Evolutionary conservation across 176 grass and related monocot species (phyloP).

Genomic region (Luzula sylvatica): DNA sequence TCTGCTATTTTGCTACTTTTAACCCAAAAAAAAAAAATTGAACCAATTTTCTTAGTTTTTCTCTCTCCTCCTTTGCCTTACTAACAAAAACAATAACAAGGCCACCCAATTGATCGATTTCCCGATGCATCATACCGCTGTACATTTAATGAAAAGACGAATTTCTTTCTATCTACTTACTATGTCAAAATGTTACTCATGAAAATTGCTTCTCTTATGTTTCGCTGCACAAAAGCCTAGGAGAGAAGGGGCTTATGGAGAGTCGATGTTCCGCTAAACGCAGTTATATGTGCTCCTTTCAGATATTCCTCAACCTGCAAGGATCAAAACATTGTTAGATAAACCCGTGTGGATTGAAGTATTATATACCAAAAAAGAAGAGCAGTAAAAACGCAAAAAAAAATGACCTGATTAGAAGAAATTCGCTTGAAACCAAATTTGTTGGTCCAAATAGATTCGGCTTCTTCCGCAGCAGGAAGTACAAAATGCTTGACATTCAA

Average conservation of each 20-base stretch:
- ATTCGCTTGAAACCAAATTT: constrained; percentile 90
- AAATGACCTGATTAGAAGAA: constrained; percentile 46
- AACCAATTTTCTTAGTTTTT: too few species aligned
- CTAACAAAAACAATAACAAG: too few species aligned
- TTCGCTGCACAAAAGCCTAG: constrained; percentile 5
- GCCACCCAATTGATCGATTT: too few species aligned
- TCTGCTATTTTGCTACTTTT: too few species aligned
- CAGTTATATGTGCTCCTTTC: constrained; percentile 59
- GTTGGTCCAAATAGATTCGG: constrained; percentile 85
- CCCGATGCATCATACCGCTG: neutral
- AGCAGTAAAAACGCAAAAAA: neutral
- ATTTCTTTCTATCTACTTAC: constrained; percentile 8
- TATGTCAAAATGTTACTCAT: constrained; percentile 10
- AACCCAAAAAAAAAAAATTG: too few species aligned
- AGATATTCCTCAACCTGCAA: constrained; percentile 57
- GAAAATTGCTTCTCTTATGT: neutral
- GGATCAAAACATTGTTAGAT: neutral
- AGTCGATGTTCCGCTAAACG: constrained; percentile 66
- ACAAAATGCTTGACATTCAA: constrained; percentile 72
- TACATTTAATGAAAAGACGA: neutral
- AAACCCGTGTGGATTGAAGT: neutral
- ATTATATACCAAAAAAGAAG: neutral
- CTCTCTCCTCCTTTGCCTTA: too few species aligned
- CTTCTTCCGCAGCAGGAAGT: constrained; percentile 88
- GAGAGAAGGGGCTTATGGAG: constrained; percentile 62